Evolutionary conservation across 2,329 filamentous ascomycete genomes (phyloP).

Genomic region (Cytospora paraplurivora): DNA sequence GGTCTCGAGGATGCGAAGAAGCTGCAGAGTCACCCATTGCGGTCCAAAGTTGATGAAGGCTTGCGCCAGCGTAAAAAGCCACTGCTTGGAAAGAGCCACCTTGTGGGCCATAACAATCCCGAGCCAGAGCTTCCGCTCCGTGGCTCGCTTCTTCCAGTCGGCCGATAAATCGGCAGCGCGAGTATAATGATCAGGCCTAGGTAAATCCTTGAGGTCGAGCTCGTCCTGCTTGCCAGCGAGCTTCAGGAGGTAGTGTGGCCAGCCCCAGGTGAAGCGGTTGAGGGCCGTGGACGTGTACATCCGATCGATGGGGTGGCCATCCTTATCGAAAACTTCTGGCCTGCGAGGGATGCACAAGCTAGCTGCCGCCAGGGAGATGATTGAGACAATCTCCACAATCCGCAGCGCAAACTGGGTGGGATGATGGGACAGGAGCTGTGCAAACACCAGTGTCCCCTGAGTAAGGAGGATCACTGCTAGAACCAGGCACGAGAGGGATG

Average conservation of each 20-base stretch:
- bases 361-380: constrained; percentile 48
- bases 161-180: constrained; percentile 53
- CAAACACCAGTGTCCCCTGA: constrained; percentile 46
- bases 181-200: constrained; percentile 58
- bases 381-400: constrained; percentile 48
- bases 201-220: constrained; percentile 64
- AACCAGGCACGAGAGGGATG: constrained; percentile 50
- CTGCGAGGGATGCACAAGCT: constrained; percentile 64
- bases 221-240: constrained; percentile 59
- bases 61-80: constrained; percentile 54
- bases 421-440: constrained; percentile 39
- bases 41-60: constrained; percentile 68
- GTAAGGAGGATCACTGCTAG: constrained; percentile 48
- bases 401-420: constrained; percentile 48
- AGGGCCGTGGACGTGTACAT: constrained; percentile 64
- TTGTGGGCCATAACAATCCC: constrained; percentile 62
- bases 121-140: constrained; percentile 58
- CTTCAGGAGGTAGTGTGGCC: constrained; percentile 59
- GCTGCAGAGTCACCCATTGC: constrained; percentile 67
- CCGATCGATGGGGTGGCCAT: constrained; percentile 62
- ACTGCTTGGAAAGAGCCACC: constrained; percentile 58
- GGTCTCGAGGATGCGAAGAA: constrained; percentile 66
- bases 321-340: constrained; percentile 62
- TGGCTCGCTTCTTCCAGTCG: constrained; percentile 52
- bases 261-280: constrained; percentile 65